Conservation (phyloP, 768 basidiomycete genomes). For the Amanita rimosa region DNA sequence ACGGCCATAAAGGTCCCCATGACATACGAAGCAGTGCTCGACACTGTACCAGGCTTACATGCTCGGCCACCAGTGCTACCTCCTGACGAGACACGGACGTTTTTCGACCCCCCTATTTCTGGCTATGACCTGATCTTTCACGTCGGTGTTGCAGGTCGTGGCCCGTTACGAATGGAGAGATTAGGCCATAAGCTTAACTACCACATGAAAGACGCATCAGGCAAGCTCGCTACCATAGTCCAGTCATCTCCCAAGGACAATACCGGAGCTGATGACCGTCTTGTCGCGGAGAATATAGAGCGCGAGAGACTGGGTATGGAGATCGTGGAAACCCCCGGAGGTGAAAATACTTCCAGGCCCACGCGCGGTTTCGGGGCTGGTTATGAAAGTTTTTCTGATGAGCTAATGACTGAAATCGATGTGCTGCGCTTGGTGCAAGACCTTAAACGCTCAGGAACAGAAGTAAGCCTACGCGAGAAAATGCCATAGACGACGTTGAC, state of each 20-base stretch:
- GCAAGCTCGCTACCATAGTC: conserved; percentile 42
- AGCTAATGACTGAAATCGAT: conserved; percentile 49
- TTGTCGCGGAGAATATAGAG: conserved; percentile 16
- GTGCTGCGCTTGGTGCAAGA: conserved; percentile 46
- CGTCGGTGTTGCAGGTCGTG: conserved; percentile 56
- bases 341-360: conserved; percentile 24
- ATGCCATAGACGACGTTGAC: neutral
- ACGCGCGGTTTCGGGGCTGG: conserved; percentile 32
- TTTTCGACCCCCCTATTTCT: conserved; percentile 27
- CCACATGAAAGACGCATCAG: conserved; percentile 53
- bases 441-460: conserved; percentile 37
- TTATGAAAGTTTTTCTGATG: conserved; percentile 46
- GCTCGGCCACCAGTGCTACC: conserved; percentile 44
- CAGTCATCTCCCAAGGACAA: conserved; percentile 29
- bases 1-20: conserved; percentile 49
- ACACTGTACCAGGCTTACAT: conserved; percentile 46
- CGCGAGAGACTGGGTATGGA: conserved; percentile 22
- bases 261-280: conserved; percentile 22
- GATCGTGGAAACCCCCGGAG: conserved; percentile 18
- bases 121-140: conserved; percentile 67
- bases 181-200: conserved; percentile 60
- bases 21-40: conserved; percentile 44
- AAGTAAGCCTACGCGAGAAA: conserved; percentile 23
- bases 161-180: conserved; percentile 52
- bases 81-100: conserved; percentile 18